A percentile compares a stretch with the other conserved stretches of the same genome.
These are phyloP conservation scores for Gossypium bickii DNA, from an alignment of 345 rosid species.

Conservation along the genomic window DNA sequence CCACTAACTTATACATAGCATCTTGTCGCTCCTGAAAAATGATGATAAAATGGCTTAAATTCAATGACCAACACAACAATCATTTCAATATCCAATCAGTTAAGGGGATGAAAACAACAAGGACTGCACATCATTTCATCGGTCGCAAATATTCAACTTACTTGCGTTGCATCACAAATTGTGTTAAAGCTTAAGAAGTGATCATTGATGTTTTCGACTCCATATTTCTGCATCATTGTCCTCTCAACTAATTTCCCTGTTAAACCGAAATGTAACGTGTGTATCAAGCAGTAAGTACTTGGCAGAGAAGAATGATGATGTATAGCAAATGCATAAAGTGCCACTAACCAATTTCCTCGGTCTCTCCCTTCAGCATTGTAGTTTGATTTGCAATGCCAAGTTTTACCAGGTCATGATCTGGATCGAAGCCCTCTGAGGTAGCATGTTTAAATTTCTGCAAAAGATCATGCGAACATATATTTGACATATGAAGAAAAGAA, in stretches of 20 bases:
- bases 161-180: conserved; percentile 96
- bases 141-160: conserved; percentile 20
- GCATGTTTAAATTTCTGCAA: conserved; percentile 84
- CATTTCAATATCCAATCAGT: background rate
- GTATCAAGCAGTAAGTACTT: background rate
- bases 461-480: background rate
- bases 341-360: conserved; percentile 84
- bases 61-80: background rate
- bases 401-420: conserved; percentile 72
- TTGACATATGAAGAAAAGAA: background rate
- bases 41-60: background rate
- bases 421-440: conserved; percentile 78
- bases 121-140: background rate
- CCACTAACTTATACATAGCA: conserved; percentile 89
- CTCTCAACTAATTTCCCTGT: conserved; percentile 78
- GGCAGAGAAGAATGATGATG: background rate
- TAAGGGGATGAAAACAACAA: background rate
- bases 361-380: conserved; percentile 96
- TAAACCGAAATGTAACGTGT: background rate
- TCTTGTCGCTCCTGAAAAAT: conserved; percentile 84
- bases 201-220: conserved; percentile 70
- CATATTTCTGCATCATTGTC: conserved; percentile 85
- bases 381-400: conserved; percentile 96
- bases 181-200: conserved; percentile 96
- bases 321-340: conserved; percentile 16